phyloP scores from a whole-genome alignment of 2,329 filamentous ascomycete genomes.

The Paecilomyces dactylethromorphus region DNA sequence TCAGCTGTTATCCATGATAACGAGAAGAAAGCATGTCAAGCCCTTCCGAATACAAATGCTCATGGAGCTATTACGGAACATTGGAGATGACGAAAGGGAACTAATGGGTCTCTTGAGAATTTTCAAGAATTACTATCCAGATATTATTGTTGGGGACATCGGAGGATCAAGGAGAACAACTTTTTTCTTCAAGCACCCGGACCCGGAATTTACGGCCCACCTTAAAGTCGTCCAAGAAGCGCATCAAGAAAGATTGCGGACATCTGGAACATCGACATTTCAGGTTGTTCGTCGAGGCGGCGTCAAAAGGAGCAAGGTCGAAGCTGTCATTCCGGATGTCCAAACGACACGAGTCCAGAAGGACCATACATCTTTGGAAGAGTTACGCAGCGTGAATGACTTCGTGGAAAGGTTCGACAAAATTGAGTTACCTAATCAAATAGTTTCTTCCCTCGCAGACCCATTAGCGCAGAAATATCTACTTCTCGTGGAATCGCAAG shows the following conservation, averaged over 20 bases:
- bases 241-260: constrained; percentile 35
- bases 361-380: constrained; percentile 56
- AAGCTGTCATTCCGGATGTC: constrained; percentile 57
- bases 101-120: constrained; percentile 68
- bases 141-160: constrained; percentile 71
- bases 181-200: constrained; percentile 55
- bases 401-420: constrained; percentile 69
- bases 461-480: constrained; percentile 71
- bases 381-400: constrained; percentile 63
- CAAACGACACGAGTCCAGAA: constrained; percentile 69
- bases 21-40: constrained; percentile 73
- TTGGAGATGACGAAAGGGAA: constrained; percentile 63
- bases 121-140: constrained; percentile 88
- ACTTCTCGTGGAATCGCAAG: constrained; percentile 56
- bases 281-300: constrained; percentile 53
- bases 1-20: constrained; percentile 72
- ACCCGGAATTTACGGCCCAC: constrained; percentile 65
- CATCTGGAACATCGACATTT: constrained; percentile 50
- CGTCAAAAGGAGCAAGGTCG: constrained; percentile 44
- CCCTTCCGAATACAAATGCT: constrained; percentile 76
- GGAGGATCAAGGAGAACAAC: constrained; percentile 36
- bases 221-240: constrained; percentile 62
- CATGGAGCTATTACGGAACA: constrained; percentile 43
- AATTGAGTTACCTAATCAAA: constrained; percentile 74
- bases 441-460: constrained; percentile 69